These are phyloP conservation scores for Pythium aquatile DNA, from an alignment of 352 stramenopile genomes.

Conservation along the genomic window DNA sequence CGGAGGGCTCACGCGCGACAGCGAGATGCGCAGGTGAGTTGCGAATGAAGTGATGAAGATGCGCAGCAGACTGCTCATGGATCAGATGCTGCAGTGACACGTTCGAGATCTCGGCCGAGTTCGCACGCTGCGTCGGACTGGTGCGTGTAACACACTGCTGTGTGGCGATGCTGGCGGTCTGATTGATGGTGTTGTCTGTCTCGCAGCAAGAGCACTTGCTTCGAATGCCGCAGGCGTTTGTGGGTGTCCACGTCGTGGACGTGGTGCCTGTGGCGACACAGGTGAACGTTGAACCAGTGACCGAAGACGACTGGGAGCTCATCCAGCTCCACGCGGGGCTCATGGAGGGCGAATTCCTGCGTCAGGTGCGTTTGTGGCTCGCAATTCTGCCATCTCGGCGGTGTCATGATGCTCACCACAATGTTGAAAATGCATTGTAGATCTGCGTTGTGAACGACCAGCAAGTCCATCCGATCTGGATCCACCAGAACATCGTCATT, in stretches of 20 bases:
- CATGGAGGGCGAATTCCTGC: constrained; percentile 80
- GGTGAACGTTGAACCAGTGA: constrained; percentile 84
- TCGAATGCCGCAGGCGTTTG: constrained; percentile 51
- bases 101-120: constrained; percentile 82
- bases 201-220: constrained; percentile 59
- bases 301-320: constrained; percentile 88
- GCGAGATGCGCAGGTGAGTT: constrained; percentile 43
- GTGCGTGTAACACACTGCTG: constrained; percentile 30
- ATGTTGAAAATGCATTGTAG: constrained; percentile 22
- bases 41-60: not conserved
- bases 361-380: constrained; percentile 47
- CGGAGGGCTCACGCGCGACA: constrained; percentile 53
- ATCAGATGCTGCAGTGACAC: constrained; percentile 44
- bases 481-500: constrained; percentile 79
- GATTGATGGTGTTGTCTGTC: not conserved
- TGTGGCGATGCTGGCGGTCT: not conserved
- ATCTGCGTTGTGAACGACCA: constrained; percentile 88
- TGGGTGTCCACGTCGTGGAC: constrained; percentile 78
- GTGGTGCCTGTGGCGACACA: constrained; percentile 60
- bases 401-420: not conserved
- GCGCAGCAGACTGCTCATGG: not conserved
- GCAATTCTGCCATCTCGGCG: not conserved
- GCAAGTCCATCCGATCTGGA: constrained; percentile 80
- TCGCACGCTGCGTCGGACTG: constrained; percentile 79
- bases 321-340: constrained; percentile 85